Evolutionary conservation across 768 basidiomycete species (phyloP).

Genomic region (Crassisporium funariophilum): DNA sequence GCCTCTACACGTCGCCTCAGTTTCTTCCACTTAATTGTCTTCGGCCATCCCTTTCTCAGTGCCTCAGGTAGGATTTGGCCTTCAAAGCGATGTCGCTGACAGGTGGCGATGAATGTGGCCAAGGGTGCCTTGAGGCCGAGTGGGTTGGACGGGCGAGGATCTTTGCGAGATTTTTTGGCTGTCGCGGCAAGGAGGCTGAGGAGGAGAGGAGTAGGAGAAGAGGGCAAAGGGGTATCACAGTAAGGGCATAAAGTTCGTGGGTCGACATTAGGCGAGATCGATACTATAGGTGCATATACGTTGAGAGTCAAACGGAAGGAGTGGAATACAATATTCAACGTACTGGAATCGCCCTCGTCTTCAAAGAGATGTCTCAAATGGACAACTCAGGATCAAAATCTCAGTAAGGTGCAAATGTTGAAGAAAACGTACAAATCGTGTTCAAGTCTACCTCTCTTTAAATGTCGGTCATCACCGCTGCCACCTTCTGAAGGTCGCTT

Average conservation of each 20-base stretch:
- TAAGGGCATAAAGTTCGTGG: slow-evolving; percentile 77
- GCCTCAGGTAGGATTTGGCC: slow-evolving; percentile 73
- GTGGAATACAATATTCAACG: slow-evolving; percentile 12
- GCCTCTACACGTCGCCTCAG: slow-evolving; percentile 55
- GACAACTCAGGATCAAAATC: background rate
- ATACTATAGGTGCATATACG: slow-evolving; percentile 38
- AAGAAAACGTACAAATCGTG: slow-evolving; percentile 15
- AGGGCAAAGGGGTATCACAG: slow-evolving; percentile 73
- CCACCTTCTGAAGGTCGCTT: slow-evolving; percentile 27
- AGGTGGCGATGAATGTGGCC: slow-evolving; percentile 63
- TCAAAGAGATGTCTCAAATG: slow-evolving; percentile 11
- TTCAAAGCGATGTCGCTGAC: slow-evolving; percentile 82
- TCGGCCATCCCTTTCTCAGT: slow-evolving; percentile 74
- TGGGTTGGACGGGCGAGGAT: slow-evolving; percentile 70
- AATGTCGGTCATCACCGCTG: slow-evolving; percentile 27
- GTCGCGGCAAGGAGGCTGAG: slow-evolving; percentile 53
- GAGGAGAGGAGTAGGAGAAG: slow-evolving; percentile 60
- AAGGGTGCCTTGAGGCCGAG: slow-evolving; percentile 61
- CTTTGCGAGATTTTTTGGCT: slow-evolving; percentile 53
- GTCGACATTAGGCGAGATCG: slow-evolving; percentile 53
- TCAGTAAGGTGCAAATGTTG: background rate
- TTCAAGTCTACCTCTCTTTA: slow-evolving; percentile 36
- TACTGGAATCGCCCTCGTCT: slow-evolving; percentile 47
- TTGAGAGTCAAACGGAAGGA: background rate
- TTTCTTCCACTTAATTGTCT: slow-evolving; percentile 61